Evolutionary conservation across 2,329 filamentous ascomycete genomes (phyloP).

Genomic region (Penicillium fuscoglaucum): DNA sequence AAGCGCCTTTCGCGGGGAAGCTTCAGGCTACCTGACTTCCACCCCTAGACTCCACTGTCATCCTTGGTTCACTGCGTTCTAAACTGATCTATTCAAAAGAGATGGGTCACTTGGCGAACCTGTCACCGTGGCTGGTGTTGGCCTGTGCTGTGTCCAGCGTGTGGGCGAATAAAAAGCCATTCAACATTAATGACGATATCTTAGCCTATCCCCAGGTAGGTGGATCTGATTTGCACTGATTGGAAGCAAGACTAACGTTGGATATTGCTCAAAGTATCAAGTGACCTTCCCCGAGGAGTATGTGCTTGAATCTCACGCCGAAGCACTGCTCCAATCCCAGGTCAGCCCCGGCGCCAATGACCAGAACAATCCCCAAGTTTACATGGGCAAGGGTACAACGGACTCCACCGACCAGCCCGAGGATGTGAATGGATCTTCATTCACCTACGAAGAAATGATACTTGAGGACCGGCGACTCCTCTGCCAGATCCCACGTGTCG

Average conservation of each 20-base stretch:
- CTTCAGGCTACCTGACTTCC: constrained; percentile 2
- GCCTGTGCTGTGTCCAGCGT: constrained; percentile 36
- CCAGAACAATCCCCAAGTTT: constrained; percentile 30
- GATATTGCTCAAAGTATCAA: constrained; percentile 62
- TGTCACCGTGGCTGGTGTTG: constrained; percentile 35
- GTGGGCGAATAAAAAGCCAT: constrained; percentile 59
- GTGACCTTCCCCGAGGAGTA: constrained; percentile 72
- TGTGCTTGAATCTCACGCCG: constrained; percentile 69
- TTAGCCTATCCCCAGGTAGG: constrained; percentile 81
- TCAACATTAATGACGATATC: constrained; percentile 86
- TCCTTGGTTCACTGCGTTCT: background rate
- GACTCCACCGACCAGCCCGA: constrained; percentile 60
- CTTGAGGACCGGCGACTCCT: constrained; percentile 71
- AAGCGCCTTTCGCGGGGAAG: constrained; percentile 1
- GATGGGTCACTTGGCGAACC: constrained; percentile 30
- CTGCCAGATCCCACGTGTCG: constrained; percentile 77
- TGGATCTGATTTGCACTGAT: background rate
- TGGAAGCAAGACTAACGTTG: background rate
- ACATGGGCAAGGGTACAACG: constrained; percentile 23
- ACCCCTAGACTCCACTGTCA: background rate
- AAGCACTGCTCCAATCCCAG: constrained; percentile 51
- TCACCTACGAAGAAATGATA: constrained; percentile 70
- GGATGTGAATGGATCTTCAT: constrained; percentile 12
- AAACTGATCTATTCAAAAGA: constrained; percentile 1
- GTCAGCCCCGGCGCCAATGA: constrained; percentile 18